Conservation (phyloP, 2,329 filamentous ascomycete genomes). For the Cercospora zeae-maydis region DNA sequence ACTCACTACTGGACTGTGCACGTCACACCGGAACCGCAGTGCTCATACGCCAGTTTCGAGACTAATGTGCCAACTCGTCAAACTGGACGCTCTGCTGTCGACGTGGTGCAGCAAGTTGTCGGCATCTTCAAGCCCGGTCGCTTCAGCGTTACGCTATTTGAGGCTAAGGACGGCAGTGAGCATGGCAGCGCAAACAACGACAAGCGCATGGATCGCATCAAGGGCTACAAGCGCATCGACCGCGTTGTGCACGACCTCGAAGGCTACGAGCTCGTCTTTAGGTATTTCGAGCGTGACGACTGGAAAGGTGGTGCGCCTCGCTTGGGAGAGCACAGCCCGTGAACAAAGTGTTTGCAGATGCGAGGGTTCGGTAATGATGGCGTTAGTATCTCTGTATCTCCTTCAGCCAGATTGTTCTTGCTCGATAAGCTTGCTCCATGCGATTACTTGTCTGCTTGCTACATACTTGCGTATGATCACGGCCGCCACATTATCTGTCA, state of each 20-base stretch:
- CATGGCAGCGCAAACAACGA: conserved; percentile 43
- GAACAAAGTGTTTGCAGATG: not conserved
- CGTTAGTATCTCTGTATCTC: not conserved
- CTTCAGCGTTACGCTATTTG: conserved; percentile 95
- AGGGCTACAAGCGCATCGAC: conserved; percentile 84
- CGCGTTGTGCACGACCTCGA: conserved; percentile 96
- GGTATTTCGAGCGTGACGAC: conserved; percentile 89
- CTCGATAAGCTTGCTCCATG: not conserved
- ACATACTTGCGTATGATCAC: not conserved
- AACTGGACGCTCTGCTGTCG: conserved; percentile 79
- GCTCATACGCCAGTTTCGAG: conserved; percentile 97
- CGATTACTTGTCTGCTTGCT: not conserved
- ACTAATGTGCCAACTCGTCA: conserved; percentile 92
- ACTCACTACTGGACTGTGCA: conserved; percentile 98
- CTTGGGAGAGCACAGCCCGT: conserved; percentile 52
- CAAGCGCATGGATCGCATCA: conserved; percentile 68
- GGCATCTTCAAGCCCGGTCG: conserved; percentile 95
- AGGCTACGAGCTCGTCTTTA: conserved; percentile 93
- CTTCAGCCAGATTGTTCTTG: not conserved
- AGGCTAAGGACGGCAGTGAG: conserved; percentile 65
- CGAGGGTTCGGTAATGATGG: not conserved
- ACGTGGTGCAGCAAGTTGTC: conserved; percentile 91
- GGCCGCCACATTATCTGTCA: not conserved
- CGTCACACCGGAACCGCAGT: conserved; percentile 93
- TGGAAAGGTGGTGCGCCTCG: conserved; percentile 65